Base-by-base conservation (phyloP, 1,139 yeast species). In the Saccharomyces uvarum region DNA sequence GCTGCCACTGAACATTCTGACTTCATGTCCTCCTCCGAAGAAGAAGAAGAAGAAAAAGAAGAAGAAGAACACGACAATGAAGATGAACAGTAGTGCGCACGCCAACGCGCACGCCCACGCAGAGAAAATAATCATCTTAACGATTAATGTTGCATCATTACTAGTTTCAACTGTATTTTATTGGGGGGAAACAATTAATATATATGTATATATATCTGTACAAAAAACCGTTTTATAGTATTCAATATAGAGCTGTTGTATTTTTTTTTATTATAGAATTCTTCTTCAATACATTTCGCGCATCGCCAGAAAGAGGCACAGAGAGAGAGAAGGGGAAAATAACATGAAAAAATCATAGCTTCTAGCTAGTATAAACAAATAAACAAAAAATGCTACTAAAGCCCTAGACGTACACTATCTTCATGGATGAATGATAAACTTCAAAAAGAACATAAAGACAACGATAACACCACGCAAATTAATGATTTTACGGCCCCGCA, bases 351-450 rank as follows among this genome's bases (percentile, higher is more conserved):
- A 38, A 38, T 38, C 44, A 24, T 19, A 38, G 19, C 24, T 8
- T 9, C 4, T 16, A 19, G 44, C 44, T 19, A 19, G 44, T 38
- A 38, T 38, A 38, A 38, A 38, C 44, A 38, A 38, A 38, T 19
- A 38, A 38, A 38, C 44, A 38, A 33, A 33, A 33, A 14, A 33
- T 33, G 41, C 41, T 1, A 38, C 26, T 38, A 16, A 6, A 38
- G 44, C 44, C 11, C n/a, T 38, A 19, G 44, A 38, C 44, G 9
- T 11, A 19, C n/a, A 38, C 26, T 38, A 38, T 38, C 44, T 38
- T 38, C 44, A 38, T 38, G 44, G 44, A 38, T 38, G 44, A 38
- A 38, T 38, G 44, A 38, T 38, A 38, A 38, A 38, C 24, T 38
- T 16, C 21, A 38, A 38, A 19, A 38, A 38, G 44, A 38, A 24